Evolutionary conservation across 805 yeast species (phyloP), one percentile per base, ranked within the genome.

Genomic region (Candida taoyuanica): DNA sequence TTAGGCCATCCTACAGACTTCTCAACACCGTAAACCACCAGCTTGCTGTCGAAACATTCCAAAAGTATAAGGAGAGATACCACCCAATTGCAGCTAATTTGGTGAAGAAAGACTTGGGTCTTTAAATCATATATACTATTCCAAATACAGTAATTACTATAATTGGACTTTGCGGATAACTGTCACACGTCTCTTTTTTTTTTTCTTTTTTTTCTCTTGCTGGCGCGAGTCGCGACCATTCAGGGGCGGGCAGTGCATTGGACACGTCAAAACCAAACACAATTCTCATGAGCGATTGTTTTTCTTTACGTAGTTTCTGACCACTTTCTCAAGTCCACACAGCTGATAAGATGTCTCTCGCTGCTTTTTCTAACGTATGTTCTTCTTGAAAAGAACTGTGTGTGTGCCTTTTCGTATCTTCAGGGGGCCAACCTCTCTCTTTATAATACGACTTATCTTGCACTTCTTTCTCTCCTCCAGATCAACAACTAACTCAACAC

Each of bases 31-130:
- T 81, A 17, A 83, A 85, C 59, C 74, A 73, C 31, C 66, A 69
- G 13, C 65, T 81, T 46, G 96, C 96, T 0, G 52, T 79, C 12
- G 55, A 55, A 4, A 85, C 89, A 5, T 88, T 84, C 63, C 64
- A 65, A 33, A 71, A 71, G 56, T 71, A 69, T 55, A 75, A 78
- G 56, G 56, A 57, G 17, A 65, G 71, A 34, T 88, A 87, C 58
- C 96, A 88, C 58, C 95, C 96, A 27, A 87, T 88, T 48, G 86
- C 95, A 61, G 72, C 79, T 38, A 68, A 79, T 13, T 67, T 87
- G 75, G 93, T 89, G n/a, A 76, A 72, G 52, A 89, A 87, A 63
- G 96, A 89, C 60, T 66, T 87, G 32, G 81, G 77, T 2, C 39
- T 73, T 23, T 55, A 34, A 38, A 29, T 13, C 19, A 9, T 16